Conservation (phyloP, 257 asterid species). For the Petrea volubilis region DNA sequence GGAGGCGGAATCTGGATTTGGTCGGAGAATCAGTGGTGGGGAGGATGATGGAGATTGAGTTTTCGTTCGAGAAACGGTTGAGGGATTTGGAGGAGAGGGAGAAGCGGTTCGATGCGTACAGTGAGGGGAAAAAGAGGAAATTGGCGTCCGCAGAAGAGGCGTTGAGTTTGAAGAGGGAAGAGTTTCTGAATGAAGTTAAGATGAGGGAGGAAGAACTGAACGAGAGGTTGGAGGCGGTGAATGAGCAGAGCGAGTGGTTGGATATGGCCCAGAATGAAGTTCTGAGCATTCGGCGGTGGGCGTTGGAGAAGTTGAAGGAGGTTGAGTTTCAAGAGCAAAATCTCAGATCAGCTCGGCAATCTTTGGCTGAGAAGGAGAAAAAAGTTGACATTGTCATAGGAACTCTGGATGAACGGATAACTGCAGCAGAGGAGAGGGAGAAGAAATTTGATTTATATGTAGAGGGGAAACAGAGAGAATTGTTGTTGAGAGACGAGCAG, state of each 20-base stretch:
- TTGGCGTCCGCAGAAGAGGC: conserved; percentile 16
- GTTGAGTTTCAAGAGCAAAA: conserved; percentile 13
- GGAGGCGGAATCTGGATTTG: conserved; percentile 17
- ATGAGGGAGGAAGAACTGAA: conserved; percentile 17
- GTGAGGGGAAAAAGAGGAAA: conserved; percentile 27
- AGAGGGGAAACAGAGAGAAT: conserved; percentile 24
- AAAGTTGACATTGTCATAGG: conserved; percentile 1
- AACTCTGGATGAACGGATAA: conserved; percentile 18
- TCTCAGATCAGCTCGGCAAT: conserved; percentile 1
- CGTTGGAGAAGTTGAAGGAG: conserved; percentile 14
- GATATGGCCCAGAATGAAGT: conserved; percentile 11
- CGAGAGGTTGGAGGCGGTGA: neutral
- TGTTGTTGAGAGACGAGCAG: conserved; percentile 20
- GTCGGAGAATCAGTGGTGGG: conserved; percentile 10
- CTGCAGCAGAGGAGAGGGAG: conserved; percentile 28
- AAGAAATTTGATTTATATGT: conserved; percentile 4
- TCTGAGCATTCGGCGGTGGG: conserved; percentile 1
- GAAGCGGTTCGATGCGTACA: conserved; percentile 7
- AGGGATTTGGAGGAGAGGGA: conserved; percentile 21
- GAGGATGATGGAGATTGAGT: conserved; percentile 20
- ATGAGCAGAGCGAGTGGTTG: conserved; percentile 17
- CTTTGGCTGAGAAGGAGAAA: conserved; percentile 30
- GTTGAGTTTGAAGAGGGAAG: conserved; percentile 11
- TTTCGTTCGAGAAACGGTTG: conserved; percentile 16
- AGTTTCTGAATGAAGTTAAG: conserved; percentile 1